Evolutionary conservation across 1,139 yeast genomes (phyloP).

Genomic region (Blastobotrys capitulatus): DNA sequence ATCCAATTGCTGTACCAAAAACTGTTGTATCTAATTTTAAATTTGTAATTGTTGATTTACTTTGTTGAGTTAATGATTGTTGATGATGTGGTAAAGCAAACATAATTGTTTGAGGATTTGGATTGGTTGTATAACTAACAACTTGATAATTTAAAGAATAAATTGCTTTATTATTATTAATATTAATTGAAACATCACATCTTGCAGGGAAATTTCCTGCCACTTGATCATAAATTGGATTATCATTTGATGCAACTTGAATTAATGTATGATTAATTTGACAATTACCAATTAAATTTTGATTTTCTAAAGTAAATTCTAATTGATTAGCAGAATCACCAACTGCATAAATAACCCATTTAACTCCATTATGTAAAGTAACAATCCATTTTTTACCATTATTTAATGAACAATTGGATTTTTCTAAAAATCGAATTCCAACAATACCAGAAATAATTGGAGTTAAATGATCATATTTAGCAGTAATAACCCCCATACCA

Average conservation of each 20-base stretch:
- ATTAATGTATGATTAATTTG: constrained; percentile 44
- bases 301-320: not conserved
- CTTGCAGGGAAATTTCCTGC: constrained; percentile 53
- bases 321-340: not conserved
- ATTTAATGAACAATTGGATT: not conserved
- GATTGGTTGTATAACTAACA: constrained; percentile 34
- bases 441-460: constrained; percentile 50
- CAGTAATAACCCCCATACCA: constrained; percentile 76
- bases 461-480: constrained; percentile 56
- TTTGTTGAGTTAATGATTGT: constrained; percentile 36
- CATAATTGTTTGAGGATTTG: constrained; percentile 39
- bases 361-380: constrained; percentile 41
- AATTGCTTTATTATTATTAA: constrained; percentile 37
- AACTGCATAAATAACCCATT: constrained; percentile 57
- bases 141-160: constrained; percentile 45
- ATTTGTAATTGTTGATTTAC: not conserved
- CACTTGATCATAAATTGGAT: constrained; percentile 30
- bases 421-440: constrained; percentile 44
- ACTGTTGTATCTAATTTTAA: constrained; percentile 43
- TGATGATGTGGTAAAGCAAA: constrained; percentile 72
- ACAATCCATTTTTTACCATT: constrained; percentile 40
- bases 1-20: constrained; percentile 61
- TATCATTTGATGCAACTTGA: constrained; percentile 41
- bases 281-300: constrained; percentile 19
- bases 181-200: constrained; percentile 37